Evolutionary conservation across 441 rosid genomes (phyloP).

Genomic region (Manihot esculenta): DNA sequence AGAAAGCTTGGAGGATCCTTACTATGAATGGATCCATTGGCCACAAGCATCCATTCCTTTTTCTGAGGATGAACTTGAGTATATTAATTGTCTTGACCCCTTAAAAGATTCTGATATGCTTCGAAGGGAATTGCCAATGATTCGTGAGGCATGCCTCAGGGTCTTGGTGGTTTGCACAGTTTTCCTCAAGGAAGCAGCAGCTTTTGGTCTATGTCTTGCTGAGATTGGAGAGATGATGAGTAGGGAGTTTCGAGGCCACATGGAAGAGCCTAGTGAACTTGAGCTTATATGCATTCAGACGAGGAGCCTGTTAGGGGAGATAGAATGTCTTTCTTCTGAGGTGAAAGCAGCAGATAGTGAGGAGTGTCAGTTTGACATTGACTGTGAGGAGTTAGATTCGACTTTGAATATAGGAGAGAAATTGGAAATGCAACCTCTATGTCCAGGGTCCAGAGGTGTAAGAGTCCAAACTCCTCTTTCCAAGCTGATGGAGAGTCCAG

Average conservation of each 20-base stretch:
- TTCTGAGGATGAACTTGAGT: constrained; percentile 42
- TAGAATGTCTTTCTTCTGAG: constrained; percentile 13
- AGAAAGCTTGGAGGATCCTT: constrained; percentile 45
- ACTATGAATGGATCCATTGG: constrained; percentile 54
- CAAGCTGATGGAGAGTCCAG: constrained; percentile 64
- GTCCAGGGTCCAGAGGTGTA: constrained; percentile 31
- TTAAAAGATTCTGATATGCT: constrained; percentile 39
- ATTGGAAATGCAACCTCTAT: constrained; percentile 26
- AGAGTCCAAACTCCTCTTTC: constrained; percentile 50
- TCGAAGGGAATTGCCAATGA: constrained; percentile 42
- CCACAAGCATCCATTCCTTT: constrained; percentile 50
- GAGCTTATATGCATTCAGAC: constrained; percentile 44
- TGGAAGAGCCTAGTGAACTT: constrained; percentile 45
- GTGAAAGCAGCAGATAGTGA: constrained; percentile 22
- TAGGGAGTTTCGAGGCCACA: constrained; percentile 40
- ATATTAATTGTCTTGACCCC: constrained; percentile 36
- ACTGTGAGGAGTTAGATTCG: constrained; percentile 43
- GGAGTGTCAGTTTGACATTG: constrained; percentile 38
- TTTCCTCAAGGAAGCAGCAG: constrained; percentile 45
- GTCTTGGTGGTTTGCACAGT: constrained; percentile 37
- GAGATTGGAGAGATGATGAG: constrained; percentile 55
- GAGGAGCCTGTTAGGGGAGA: constrained; percentile 29
- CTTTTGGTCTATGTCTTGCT: constrained; percentile 39
- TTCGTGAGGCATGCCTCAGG: constrained; percentile 43
- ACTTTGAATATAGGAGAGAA: constrained; percentile 35